Evolutionary conservation across 164 flowering plant species (phyloP), one percentile per base, ranked within the genome.

Genomic region (Liriodendron chinense): DNA sequence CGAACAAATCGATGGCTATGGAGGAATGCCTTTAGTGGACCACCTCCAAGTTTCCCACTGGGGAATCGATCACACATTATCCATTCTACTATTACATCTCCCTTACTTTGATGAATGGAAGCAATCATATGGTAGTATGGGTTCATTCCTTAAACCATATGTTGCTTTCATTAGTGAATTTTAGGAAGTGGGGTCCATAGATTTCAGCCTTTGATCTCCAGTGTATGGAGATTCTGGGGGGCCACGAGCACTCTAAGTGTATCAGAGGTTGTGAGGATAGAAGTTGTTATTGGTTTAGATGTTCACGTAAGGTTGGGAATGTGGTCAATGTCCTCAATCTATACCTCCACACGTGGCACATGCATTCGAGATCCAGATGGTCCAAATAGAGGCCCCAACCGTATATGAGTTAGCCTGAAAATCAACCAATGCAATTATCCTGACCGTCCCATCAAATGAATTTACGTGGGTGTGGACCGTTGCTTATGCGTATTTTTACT

Each of bases 91-190:
- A 88, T 82, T 0, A n/a, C n/a, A n/a, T n/a, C 90, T 91, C 75
- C 98, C 98, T 23, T 88, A 87, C 82, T 93, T 89, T 71, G 73
- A 89, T 72, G 75, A 75, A 9, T 95, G 98, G 98, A 87, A 83
- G 62, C 75, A 82, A 53, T 77, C 82, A 1, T 79, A 91, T 72
- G 98, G 98, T 92, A 85, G 81, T 81, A 22, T 5, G n/a, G 24
- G 13, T 20, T 66, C 13, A 25, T 10, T 8, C 12, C 12, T 65
- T 20, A 18, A n/a, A 22, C 1, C 13, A 12, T 25, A 12, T 18
- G 16, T 65, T 16, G 16, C 20, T 4, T 65, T 25, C 1, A 12
- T 24, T 7, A 1, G 24, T 10, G 24, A 8, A 18, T 23, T 24
- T 25, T 23, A 1, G 18, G 2, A 65, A 10, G n/a, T n/a, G n/a